A percentile compares a stretch with the other conserved stretches of the same genome.
Evolutionary conservation across 768 basidiomycete species (phyloP).

Genomic region (Phylloporus scabripes): DNA sequence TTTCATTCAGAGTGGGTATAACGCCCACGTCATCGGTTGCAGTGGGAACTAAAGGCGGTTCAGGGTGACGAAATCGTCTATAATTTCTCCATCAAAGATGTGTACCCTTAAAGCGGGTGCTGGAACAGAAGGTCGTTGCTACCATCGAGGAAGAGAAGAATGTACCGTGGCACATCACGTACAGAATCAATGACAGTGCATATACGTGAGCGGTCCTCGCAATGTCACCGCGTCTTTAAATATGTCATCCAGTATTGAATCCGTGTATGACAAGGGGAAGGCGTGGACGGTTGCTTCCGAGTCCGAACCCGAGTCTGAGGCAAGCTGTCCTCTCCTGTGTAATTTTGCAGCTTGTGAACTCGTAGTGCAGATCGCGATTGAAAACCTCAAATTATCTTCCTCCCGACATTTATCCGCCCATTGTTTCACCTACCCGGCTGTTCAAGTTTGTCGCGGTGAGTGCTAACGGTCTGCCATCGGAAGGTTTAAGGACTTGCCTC

Average conservation of each 20-base stretch:
- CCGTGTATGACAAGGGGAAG: neutral
- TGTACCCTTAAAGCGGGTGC: neutral
- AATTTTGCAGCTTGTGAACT: neutral
- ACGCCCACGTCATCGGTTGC: neutral
- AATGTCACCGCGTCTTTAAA: neutral
- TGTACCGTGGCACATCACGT: neutral
- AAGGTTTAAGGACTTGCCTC: neutral
- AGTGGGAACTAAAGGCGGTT: neutral
- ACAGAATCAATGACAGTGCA: neutral
- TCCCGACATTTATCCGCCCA: neutral
- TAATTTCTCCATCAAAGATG: neutral
- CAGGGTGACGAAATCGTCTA: neutral
- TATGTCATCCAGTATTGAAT: neutral
- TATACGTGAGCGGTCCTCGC: neutral
- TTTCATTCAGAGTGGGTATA: neutral
- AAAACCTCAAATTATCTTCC: neutral
- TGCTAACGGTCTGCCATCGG: neutral
- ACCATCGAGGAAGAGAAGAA: too few species aligned
- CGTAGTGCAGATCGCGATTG: neutral
- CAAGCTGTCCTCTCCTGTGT: neutral
- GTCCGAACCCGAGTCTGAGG: neutral
- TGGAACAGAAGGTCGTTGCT: neutral
- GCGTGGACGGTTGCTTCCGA: neutral
- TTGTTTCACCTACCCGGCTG: neutral
- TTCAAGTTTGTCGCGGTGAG: neutral